A percentile compares a stretch with the other conserved stretches of the same genome.
Conservation (phyloP, 2,329 filamentous ascomycete species). For the Colletotrichum sp. region DNA sequence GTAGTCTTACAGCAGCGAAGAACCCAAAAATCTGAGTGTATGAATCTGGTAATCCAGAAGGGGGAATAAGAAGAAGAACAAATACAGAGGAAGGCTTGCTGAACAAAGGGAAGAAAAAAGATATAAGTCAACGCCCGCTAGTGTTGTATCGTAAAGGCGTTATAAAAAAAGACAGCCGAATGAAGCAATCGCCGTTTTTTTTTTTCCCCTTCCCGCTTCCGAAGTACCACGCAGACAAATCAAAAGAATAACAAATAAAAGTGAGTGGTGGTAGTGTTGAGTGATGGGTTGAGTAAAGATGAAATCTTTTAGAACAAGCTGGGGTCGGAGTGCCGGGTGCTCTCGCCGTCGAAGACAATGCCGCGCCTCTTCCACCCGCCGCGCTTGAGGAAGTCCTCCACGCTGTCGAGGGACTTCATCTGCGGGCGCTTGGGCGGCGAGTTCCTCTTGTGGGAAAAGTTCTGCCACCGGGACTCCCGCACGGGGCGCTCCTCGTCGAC, state of each 20-base stretch:
- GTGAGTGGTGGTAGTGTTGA: not conserved
- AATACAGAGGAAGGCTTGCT: not conserved
- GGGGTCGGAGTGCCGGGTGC: constrained; percentile 24
- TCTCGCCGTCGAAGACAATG: constrained; percentile 43
- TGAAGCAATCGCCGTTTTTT: not conserved
- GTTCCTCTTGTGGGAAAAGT: constrained; percentile 39
- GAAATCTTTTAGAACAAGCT: constrained; percentile 18
- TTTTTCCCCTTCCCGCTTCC: not conserved
- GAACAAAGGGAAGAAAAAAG: not conserved
- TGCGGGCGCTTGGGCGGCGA: constrained; percentile 34
- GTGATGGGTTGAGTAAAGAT: not conserved
- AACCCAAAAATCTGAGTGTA: not conserved
- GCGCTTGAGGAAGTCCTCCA: constrained; percentile 47
- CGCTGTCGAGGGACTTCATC: constrained; percentile 36
- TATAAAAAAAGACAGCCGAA: not conserved
- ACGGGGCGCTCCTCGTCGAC: constrained; percentile 13
- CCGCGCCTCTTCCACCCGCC: constrained; percentile 50
- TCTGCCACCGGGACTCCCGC: constrained; percentile 24
- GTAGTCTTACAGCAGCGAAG: not conserved
- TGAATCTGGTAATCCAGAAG: not conserved
- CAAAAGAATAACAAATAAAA: not conserved
- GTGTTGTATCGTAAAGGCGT: constrained; percentile 12
- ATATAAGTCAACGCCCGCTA: not conserved
- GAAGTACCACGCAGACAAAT: not conserved
- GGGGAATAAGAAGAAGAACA: not conserved